phyloP scores from a whole-genome alignment of 768 basidiomycete species.

The Tylopilus cervinicoccineus region DNA sequence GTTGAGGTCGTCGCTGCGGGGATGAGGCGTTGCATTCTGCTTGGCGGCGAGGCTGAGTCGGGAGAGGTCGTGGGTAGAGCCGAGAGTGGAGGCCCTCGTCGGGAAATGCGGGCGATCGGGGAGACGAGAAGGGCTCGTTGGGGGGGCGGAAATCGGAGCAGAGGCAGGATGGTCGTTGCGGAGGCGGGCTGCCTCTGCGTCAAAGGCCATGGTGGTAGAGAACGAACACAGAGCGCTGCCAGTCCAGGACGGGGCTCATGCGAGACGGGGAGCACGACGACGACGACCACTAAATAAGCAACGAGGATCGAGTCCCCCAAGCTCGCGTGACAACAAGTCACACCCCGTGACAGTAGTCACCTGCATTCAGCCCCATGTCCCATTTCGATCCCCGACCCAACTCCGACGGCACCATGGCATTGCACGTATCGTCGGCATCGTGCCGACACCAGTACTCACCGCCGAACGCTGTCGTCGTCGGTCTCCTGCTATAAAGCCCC shows the following conservation, averaged over 20 bases:
- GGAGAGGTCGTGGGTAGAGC: conserved; percentile 50
- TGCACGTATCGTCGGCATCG: conserved; percentile 13
- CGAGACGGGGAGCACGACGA: not conserved
- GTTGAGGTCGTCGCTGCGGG: conserved; percentile 68
- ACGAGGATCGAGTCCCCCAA: conserved; percentile 19
- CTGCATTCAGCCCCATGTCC: conserved; percentile 8
- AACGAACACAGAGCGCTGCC: not conserved
- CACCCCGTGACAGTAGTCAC: conserved; percentile 11
- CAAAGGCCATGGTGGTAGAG: conserved; percentile 24
- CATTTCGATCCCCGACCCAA: not conserved
- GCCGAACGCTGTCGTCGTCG: conserved; percentile 27
- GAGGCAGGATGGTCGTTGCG: conserved; percentile 24
- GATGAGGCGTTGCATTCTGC: conserved; percentile 39
- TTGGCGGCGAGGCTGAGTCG: conserved; percentile 39
- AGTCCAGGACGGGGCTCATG: not conserved
- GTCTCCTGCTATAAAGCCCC: conserved; percentile 13
- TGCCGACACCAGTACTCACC: conserved; percentile 3
- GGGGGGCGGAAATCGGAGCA: conserved; percentile 35
- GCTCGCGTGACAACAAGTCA: conserved; percentile 23
- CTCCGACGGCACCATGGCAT: conserved; percentile 19
- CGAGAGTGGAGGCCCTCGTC: conserved; percentile 62
- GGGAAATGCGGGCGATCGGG: conserved; percentile 54
- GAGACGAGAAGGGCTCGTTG: conserved; percentile 34
- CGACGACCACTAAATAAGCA: not conserved
- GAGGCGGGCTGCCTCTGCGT: conserved; percentile 26